Evolutionary conservation across 768 basidiomycete genomes (phyloP).

Genomic region (Boletellus ananas): DNA sequence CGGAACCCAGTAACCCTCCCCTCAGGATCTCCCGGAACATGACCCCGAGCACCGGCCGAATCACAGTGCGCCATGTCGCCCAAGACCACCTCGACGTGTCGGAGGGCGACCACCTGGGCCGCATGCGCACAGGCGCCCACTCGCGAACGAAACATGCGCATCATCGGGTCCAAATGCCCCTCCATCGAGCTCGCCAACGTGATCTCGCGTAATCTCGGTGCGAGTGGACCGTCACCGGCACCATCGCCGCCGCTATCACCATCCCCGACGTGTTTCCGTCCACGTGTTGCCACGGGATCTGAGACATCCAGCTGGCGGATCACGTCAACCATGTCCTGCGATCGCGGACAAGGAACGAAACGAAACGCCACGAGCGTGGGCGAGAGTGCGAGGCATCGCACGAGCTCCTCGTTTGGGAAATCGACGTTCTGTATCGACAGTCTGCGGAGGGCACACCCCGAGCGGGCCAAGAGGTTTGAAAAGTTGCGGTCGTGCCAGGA

Average conservation of each 20-base stretch:
- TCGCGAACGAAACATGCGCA: slow-evolving; percentile 10
- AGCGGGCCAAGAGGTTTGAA: slow-evolving; percentile 17
- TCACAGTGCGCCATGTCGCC: slow-evolving; percentile 11
- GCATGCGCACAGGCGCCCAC: slow-evolving; percentile 1
- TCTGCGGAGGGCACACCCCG: slow-evolving; percentile 9
- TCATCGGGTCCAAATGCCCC: slow-evolving; percentile 6
- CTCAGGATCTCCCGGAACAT: neutral
- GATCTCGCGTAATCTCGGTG: slow-evolving; percentile 13
- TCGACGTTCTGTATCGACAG: slow-evolving; percentile 13
- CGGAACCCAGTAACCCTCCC: neutral
- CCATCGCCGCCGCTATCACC: too few relatives aligned
- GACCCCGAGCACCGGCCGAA: neutral
- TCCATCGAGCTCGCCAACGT: slow-evolving; percentile 15
- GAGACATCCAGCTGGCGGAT: slow-evolving; percentile 6
- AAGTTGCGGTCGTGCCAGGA: slow-evolving; percentile 13
- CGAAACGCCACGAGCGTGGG: slow-evolving; percentile 6
- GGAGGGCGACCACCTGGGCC: slow-evolving; percentile 5
- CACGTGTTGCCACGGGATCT: neutral
- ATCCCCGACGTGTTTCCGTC: neutral
- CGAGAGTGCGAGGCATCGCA: slow-evolving; percentile 18
- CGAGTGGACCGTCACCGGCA: neutral
- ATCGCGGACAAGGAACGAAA: slow-evolving; percentile 17
- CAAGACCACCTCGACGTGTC: slow-evolving; percentile 4
- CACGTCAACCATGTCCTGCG: slow-evolving; percentile 11
- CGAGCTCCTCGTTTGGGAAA: slow-evolving; percentile 16